Percentiles rank a stretch among this genome's conserved stretches.
These are phyloP conservation scores for Drechmeria coniospora DNA, from an alignment of 2,329 filamentous ascomycete species.

Conservation along the genomic window DNA sequence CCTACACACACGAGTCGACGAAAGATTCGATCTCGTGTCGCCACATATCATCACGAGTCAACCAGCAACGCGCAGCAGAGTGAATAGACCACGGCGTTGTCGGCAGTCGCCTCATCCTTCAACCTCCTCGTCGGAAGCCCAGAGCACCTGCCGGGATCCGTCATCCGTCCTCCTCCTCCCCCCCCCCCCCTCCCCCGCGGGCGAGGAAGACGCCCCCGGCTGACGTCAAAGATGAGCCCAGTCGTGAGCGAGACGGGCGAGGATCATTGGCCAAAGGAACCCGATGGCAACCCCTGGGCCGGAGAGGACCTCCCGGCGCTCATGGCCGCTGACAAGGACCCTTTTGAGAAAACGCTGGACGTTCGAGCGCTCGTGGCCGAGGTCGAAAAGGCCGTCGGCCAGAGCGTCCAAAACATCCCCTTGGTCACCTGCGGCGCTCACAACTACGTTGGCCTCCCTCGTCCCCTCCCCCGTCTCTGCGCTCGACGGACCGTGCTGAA, in stretches of 20 bases:
- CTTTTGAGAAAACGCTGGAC: conserved; percentile 10
- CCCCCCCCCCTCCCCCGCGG: too few relatives aligned
- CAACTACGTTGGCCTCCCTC: conserved; percentile 8
- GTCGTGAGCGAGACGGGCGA: background rate
- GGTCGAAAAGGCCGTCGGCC: conserved; percentile 9
- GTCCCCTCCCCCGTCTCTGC: background rate
- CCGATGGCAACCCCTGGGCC: conserved; percentile 5
- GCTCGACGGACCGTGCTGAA: background rate
- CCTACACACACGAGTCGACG: too few relatives aligned
- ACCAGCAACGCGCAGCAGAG: too few relatives aligned
- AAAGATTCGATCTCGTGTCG: too few relatives aligned
- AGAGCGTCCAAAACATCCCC: conserved; percentile 11
- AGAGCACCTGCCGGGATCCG: too few relatives aligned
- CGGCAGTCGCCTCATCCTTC: too few relatives aligned
- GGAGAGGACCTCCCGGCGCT: conserved; percentile 3
- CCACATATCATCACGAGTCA: too few relatives aligned
- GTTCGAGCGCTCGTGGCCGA: conserved; percentile 12
- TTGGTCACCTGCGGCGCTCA: conserved; percentile 10
- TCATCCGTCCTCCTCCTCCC: too few relatives aligned
- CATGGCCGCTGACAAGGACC: conserved; percentile 7
- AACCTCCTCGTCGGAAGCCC: too few relatives aligned
- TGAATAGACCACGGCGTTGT: too few relatives aligned
- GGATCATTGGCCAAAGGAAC: conserved; percentile 5
- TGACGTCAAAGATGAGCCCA: background rate
- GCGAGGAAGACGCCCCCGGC: background rate